Evolutionary conservation across 805 yeast species (phyloP).

Genomic region (Ogataea paraovalis): DNA sequence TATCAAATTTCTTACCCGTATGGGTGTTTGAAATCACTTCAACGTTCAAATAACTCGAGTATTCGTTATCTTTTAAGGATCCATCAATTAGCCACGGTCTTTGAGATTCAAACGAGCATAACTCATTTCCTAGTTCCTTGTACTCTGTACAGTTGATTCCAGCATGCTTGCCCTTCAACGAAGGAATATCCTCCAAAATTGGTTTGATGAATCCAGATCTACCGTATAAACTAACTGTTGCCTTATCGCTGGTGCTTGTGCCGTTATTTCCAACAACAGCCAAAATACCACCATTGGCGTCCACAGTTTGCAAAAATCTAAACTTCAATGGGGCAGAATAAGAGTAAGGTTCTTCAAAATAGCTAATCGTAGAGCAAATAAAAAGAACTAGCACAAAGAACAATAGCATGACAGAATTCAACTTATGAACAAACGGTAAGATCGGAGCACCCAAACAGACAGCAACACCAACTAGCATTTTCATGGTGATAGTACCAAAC

Average conservation of each 20-base stretch:
- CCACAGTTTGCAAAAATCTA: slow-evolving; percentile 60
- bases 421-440: slow-evolving; percentile 65
- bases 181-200: slow-evolving; percentile 60
- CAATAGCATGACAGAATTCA: slow-evolving; percentile 51
- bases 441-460: slow-evolving; percentile 45
- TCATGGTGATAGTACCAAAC: slow-evolving; percentile 38
- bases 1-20: slow-evolving; percentile 19
- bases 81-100: slow-evolving; percentile 47
- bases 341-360: slow-evolving; percentile 55
- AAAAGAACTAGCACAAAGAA: slow-evolving; percentile 37
- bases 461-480: slow-evolving; percentile 32
- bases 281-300: no score
- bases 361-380: slow-evolving; percentile 35
- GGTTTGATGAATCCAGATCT: slow-evolving; percentile 44
- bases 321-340: slow-evolving; percentile 63
- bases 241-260: slow-evolving; percentile 7
- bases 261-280: slow-evolving; percentile 8
- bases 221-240: slow-evolving; percentile 47
- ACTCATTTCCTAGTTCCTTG: slow-evolving; percentile 43
- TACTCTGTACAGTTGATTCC: slow-evolving; percentile 33
- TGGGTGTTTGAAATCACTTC: slow-evolving; percentile 50
- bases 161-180: slow-evolving; percentile 38
- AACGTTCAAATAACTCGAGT: slow-evolving; percentile 44
- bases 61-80: slow-evolving; percentile 28
- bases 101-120: slow-evolving; percentile 48